Evolutionary conservation across 2,329 filamentous ascomycete species (phyloP).

Genomic region (Pestalotiopsis sp.): DNA sequence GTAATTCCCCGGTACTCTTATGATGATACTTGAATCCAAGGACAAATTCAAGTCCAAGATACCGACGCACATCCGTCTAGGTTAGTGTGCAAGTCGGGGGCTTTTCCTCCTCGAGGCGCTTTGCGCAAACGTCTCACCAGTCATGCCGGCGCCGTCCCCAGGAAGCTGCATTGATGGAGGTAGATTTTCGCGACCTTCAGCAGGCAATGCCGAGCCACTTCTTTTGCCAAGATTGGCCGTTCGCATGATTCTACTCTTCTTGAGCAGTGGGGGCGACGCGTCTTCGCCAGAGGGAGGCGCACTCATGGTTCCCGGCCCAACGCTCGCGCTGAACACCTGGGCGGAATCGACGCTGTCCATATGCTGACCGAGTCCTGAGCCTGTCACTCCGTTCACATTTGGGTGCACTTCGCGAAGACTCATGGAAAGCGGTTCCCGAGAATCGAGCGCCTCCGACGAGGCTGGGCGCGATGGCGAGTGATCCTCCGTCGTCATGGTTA

Average conservation of each 20-base stretch:
- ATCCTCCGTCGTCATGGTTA: constrained; percentile 20
- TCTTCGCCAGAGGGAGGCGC: constrained; percentile 31
- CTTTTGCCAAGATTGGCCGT: constrained; percentile 35
- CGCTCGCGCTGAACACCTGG: constrained; percentile 26
- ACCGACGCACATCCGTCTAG: background rate
- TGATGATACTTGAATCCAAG: background rate
- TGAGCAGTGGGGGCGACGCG: constrained; percentile 46
- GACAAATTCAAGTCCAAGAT: background rate
- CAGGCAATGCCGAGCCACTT: constrained; percentile 25
- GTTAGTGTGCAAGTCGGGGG: constrained; percentile 42
- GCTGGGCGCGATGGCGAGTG: constrained; percentile 25
- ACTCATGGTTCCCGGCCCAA: constrained; percentile 17
- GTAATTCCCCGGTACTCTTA: background rate
- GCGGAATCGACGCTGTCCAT: constrained; percentile 38
- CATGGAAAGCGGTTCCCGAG: constrained; percentile 35
- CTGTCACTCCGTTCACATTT: constrained; percentile 46
- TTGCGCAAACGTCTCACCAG: constrained; percentile 42
- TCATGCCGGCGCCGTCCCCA: constrained; percentile 27
- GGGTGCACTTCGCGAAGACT: constrained; percentile 60
- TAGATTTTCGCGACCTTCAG: constrained; percentile 53
- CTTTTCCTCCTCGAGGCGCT: constrained; percentile 56
- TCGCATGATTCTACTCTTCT: constrained; percentile 41
- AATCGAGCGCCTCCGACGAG: constrained; percentile 20
- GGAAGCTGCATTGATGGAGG: constrained; percentile 33
- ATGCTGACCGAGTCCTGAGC: constrained; percentile 42